Base-by-base conservation (phyloP, 257 asterid genomes). In the Plantago ovata region DNA sequence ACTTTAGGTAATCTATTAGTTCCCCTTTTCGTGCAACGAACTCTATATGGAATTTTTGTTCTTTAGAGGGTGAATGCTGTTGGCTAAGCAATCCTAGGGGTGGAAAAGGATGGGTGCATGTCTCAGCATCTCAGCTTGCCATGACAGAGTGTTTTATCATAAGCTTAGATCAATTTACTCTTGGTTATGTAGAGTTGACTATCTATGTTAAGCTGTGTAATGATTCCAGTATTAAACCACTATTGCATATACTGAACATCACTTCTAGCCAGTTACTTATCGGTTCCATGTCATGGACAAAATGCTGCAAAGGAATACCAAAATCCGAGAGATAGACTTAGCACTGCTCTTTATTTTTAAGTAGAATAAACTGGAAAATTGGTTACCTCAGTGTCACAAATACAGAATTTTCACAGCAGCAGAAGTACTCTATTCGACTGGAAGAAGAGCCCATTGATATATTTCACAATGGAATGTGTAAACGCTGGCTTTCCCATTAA, bases 361-460 rank as follows among this genome's bases (percentile, higher is more conserved):
- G 3, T 10, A 46, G 52, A 32, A 28, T 24, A 39, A 53, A 50
- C 3, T 21, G 40, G 7, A 15, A n/a, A 12, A 11, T 51, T 28
- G 23, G 57, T 50, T 81, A 87, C 98, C 98, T 92, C 3, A 89
- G 77, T 48, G 95, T 86, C 97, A 86, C 89, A 93, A 63, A 89
- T 28, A 2, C 3, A 28, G 89, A 53, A 88, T 75, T 82, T 86
- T 93, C n/a, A 93, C 95, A 16, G 87, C 67, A 3, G 76, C 53
- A 21, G 95, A 86, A 51, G 56, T 66, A 84, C 96, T 93, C 10
- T 94, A 85, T 10, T n/a, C n/a, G n/a, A 93, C 80, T 12, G 89
- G 86, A 0, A 97, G 98, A 61, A 89, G 95, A 42, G 97, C 97
- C 89, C 84, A 82, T 57, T 75, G 64, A 70, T 89, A 93, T 55